Evolutionary conservation across 202 grass and related monocot genomes (phyloP).

Genomic region (Panicum hallii): DNA sequence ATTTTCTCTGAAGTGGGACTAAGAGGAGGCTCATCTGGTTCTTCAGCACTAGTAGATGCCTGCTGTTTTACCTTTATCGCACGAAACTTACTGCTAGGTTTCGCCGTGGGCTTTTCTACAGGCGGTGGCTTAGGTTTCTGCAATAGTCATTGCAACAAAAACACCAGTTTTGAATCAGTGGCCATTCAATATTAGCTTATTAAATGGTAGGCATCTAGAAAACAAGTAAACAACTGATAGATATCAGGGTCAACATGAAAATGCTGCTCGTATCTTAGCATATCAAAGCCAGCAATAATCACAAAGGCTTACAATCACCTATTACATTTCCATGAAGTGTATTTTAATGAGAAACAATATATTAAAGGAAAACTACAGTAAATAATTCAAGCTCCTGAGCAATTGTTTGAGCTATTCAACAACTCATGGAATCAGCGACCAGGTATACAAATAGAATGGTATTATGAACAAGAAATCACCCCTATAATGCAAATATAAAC

Average conservation of each 20-base stretch:
- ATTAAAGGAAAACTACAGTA: not conserved
- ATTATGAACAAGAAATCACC: not conserved
- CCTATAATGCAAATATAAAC: not conserved
- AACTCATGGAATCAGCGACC: not conserved
- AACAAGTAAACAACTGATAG: not conserved
- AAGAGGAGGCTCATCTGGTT: conserved; percentile 58
- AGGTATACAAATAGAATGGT: not conserved
- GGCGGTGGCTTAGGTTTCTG: conserved; percentile 76
- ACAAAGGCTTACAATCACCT: not conserved
- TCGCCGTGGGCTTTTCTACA: conserved; percentile 51
- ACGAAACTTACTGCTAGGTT: conserved; percentile 60
- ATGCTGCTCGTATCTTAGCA: not conserved
- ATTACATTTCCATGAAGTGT: not conserved
- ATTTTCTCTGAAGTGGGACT: conserved; percentile 92
- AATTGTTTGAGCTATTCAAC: not conserved
- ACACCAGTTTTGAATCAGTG: conserved; percentile 26
- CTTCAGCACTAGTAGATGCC: conserved; percentile 61
- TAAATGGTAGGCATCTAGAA: not conserved
- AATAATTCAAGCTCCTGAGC: conserved; percentile 3
- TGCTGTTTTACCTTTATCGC: conserved; percentile 76
- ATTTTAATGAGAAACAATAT: not conserved
- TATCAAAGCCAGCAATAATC: conserved; percentile 33
- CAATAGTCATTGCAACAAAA: conserved; percentile 39
- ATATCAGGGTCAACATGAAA: not conserved
- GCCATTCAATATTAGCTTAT: conserved; percentile 23